phyloP scores from a whole-genome alignment of 2,329 filamentous ascomycete species.

The Xylaria sp. region DNA sequence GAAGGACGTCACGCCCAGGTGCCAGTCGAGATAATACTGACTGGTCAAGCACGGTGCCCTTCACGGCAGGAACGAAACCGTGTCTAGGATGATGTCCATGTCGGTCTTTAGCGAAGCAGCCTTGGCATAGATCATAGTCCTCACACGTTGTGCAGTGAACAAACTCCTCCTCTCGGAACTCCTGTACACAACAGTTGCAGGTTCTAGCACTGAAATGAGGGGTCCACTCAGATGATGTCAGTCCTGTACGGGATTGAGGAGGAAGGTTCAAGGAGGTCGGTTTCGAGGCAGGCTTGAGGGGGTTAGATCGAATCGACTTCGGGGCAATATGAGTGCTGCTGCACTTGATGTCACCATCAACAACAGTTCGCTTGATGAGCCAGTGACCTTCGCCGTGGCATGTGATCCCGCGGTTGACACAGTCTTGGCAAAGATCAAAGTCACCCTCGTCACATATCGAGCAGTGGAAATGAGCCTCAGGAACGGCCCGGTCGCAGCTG shows the following conservation, averaged over 20 bases:
- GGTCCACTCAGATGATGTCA: constrained; percentile 25
- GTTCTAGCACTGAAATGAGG: constrained; percentile 61
- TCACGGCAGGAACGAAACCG: constrained; percentile 75
- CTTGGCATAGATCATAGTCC: constrained; percentile 91
- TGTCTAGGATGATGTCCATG: constrained; percentile 95
- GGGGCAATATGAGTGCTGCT: constrained; percentile 86
- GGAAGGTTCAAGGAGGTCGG: constrained; percentile 35
- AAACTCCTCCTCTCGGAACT: constrained; percentile 81
- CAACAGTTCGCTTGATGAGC: constrained; percentile 90
- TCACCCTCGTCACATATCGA: constrained; percentile 92
- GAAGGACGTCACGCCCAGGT: constrained; percentile 82
- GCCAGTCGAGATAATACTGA: constrained; percentile 75
- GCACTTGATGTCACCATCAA: constrained; percentile 80
- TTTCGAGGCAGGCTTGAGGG: constrained; percentile 25
- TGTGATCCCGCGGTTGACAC: constrained; percentile 78
- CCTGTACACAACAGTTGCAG: constrained; percentile 75
- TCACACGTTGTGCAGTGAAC: constrained; percentile 86
- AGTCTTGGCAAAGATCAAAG: constrained; percentile 88
- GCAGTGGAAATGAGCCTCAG: constrained; percentile 91
- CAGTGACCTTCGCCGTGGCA: constrained; percentile 87
- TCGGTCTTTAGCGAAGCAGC: constrained; percentile 78
- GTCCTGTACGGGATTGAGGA: constrained; percentile 34
- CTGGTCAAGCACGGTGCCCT: constrained; percentile 69
- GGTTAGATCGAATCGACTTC: constrained; percentile 60
- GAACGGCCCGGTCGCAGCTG: constrained; percentile 81